Percentiles rank a stretch among this genome's conserved stretches.
Conservation (phyloP, 352 stramenopile species). For the Phytophthora aleatoria region DNA sequence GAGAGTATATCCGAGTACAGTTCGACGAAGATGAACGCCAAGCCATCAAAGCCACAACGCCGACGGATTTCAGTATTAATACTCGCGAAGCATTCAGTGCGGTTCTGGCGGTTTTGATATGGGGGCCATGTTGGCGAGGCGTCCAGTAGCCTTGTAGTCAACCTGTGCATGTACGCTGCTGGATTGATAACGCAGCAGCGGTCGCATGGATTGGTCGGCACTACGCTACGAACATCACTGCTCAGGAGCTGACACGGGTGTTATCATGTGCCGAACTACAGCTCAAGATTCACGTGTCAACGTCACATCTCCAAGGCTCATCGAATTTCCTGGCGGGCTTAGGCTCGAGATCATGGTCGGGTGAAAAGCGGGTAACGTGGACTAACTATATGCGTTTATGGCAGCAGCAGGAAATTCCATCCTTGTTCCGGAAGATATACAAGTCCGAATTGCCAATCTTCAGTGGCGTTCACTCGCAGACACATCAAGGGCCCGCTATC, state of each 20-base stretch:
- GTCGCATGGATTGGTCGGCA: constrained; percentile 11
- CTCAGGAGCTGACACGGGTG: constrained; percentile 5
- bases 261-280: constrained; percentile 3
- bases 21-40: constrained; percentile 12
- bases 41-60: background rate
- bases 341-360: constrained; percentile 8
- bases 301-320: constrained; percentile 2
- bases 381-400: background rate
- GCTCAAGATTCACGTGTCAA: constrained; percentile 5
- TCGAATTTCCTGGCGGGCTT: constrained; percentile 6
- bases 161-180: constrained; percentile 11
- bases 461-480: constrained; percentile 17
- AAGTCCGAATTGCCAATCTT: background rate
- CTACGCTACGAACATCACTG: background rate
- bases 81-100: constrained; percentile 10
- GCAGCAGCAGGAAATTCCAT: constrained; percentile 9
- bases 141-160: background rate
- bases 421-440: constrained; percentile 15
- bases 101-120: constrained; percentile 2
- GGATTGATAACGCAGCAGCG: constrained; percentile 11
- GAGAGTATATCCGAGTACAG: constrained; percentile 10
- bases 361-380: background rate
- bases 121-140: constrained; percentile 5
- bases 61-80: constrained; percentile 12
- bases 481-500: constrained; percentile 8